These are phyloP conservation scores for Pelargonium nanum DNA, from an alignment of 345 rosid species.

Conservation along the genomic window DNA sequence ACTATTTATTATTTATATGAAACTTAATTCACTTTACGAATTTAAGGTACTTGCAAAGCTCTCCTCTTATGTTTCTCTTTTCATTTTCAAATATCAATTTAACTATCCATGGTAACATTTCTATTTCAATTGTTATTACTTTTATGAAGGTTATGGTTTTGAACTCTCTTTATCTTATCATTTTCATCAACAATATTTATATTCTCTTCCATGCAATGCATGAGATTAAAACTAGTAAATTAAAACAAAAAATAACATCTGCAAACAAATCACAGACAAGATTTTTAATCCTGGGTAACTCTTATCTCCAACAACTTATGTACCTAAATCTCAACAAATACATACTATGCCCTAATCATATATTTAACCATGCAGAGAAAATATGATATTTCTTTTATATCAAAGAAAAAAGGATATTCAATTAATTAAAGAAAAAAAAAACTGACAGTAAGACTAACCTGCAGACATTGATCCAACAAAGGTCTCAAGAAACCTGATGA, in stretches of 20 bases:
- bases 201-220: neutral
- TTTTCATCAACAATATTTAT: no score
- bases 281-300: neutral
- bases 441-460: conserved; percentile 35
- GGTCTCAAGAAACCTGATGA: conserved; percentile 89
- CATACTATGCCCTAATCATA: neutral
- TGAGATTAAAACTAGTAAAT: neutral
- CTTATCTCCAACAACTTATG: neutral
- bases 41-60: no score
- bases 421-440: no score
- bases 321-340: no score
- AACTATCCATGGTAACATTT: no score
- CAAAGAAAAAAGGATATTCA: neutral
- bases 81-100: no score
- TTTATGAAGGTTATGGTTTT: no score
- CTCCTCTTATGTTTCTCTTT: no score
- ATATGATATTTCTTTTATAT: neutral
- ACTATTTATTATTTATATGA: no score
- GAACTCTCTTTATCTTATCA: no score
- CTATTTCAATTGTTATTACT: no score
- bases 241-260: neutral
- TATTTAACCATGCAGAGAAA: neutral
- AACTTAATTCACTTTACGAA: no score
- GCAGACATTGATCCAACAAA: conserved; percentile 97
- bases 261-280: neutral